These are phyloP conservation scores for Martiniozyma asiatica DNA, from an alignment of 1,139 yeast species.

Conservation along the genomic window DNA sequence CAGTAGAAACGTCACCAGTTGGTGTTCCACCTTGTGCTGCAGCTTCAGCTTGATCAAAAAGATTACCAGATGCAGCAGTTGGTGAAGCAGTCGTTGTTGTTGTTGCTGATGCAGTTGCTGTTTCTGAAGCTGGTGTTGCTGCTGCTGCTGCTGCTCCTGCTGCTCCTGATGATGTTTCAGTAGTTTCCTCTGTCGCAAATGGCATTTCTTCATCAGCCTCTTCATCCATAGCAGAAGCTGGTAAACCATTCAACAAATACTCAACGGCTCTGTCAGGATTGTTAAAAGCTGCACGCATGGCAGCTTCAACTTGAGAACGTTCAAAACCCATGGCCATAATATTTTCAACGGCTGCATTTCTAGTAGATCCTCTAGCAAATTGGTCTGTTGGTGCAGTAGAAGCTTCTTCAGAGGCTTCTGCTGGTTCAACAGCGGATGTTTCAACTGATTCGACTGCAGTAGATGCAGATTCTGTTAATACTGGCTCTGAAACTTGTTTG, in stretches of 20 bases:
- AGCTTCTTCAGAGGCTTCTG: constrained; percentile 13
- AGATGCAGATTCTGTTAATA: constrained; percentile 14
- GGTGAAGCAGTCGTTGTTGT: constrained; percentile 21
- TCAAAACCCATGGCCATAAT: constrained; percentile 97
- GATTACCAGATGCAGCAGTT: constrained; percentile 24
- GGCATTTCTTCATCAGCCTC: constrained; percentile 16
- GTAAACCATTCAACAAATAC: constrained; percentile 82
- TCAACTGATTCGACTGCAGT: constrained; percentile 14
- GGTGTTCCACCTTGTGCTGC: constrained; percentile 29
- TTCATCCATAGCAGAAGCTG: constrained; percentile 29
- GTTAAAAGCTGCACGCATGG: constrained; percentile 90
- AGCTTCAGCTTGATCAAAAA: constrained; percentile 64
- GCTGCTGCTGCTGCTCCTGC: constrained; percentile 15
- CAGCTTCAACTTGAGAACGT: constrained; percentile 76
- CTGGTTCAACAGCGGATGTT: constrained; percentile 14
- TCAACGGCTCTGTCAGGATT: constrained; percentile 98
- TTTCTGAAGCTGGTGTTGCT: constrained; percentile 19
- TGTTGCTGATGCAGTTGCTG: constrained; percentile 3
- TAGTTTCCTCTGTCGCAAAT: constrained; percentile 26
- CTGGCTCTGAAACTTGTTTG: constrained; percentile 16
- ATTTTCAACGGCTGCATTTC: constrained; percentile 60
- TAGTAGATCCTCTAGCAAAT: constrained; percentile 51
- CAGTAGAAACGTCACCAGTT: constrained; percentile 33
- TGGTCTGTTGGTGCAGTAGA: constrained; percentile 26
- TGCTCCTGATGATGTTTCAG: constrained; percentile 6